Conservation (phyloP, 148 eudicot genomes). For the Persicaria tinctoria region DNA sequence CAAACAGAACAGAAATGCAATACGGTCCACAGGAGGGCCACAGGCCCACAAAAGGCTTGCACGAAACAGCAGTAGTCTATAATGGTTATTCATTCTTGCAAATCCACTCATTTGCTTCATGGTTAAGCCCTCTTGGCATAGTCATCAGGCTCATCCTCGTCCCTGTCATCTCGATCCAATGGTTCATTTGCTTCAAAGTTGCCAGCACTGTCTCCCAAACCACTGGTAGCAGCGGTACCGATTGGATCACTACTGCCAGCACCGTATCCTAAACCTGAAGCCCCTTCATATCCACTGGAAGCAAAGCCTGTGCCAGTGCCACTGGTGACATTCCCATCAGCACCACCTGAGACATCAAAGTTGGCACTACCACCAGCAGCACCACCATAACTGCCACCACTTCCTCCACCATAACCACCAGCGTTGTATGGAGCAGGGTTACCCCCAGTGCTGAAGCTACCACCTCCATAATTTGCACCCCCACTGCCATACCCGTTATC, state of each 20-base stretch:
- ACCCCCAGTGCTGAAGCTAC: constrained; percentile 17
- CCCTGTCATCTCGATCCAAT: constrained; percentile 30
- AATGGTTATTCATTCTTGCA: background rate
- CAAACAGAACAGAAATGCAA: too few species aligned
- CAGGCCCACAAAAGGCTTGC: too few species aligned
- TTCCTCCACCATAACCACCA: constrained; percentile 15
- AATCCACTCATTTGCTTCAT: background rate
- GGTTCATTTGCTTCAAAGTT: constrained; percentile 23
- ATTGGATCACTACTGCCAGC: constrained; percentile 18
- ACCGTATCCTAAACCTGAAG: constrained; percentile 14
- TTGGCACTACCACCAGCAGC: constrained; percentile 24
- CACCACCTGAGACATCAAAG: constrained; percentile 17
- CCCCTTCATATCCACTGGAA: constrained; percentile 28
- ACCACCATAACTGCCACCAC: constrained; percentile 22
- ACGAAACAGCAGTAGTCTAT: too few species aligned
- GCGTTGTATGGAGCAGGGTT: background rate
- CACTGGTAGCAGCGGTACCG: constrained; percentile 18
- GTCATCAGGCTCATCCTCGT: constrained; percentile 28
- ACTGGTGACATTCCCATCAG: constrained; percentile 22
- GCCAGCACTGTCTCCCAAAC: constrained; percentile 18
- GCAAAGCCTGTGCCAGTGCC: constrained; percentile 22
- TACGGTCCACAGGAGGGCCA: too few species aligned
- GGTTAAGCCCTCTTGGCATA: constrained; percentile 30
- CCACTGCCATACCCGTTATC: constrained; percentile 30
- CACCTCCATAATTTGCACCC: constrained; percentile 18